A percentile compares a stretch with the other conserved stretches of the same genome.
Conservation (phyloP, 192 early-diverging fungal genomes). For the Backusella psychrophila region DNA sequence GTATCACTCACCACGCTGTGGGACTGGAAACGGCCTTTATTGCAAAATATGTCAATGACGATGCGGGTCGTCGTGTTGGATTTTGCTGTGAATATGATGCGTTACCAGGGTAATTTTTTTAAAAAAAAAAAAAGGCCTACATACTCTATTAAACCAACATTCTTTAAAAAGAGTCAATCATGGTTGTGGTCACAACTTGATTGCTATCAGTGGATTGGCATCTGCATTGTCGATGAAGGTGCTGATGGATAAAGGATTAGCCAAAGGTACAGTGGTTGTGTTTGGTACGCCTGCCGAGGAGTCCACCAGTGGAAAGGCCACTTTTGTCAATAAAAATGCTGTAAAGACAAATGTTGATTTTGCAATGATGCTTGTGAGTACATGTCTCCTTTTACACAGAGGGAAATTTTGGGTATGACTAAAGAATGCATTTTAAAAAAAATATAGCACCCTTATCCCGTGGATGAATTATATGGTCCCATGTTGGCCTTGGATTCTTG, state of each 20-base stretch:
- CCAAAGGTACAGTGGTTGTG: conserved; percentile 51
- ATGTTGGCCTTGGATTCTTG: conserved; percentile 39
- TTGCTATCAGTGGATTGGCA: conserved; percentile 60
- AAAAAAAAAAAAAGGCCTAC: too few species aligned
- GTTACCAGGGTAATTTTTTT: conserved; percentile 53
- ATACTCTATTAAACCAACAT: too few species aligned
- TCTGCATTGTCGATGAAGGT: conserved; percentile 46
- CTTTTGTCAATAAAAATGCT: conserved; percentile 60
- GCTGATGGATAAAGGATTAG: conserved; percentile 37
- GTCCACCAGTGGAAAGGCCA: conserved; percentile 68
- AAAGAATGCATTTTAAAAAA: neutral
- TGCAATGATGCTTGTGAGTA: conserved; percentile 65
- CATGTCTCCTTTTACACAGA: neutral
- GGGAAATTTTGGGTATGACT: neutral
- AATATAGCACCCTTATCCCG: conserved; percentile 31
- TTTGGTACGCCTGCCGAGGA: conserved; percentile 73
- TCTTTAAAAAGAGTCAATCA: conserved; percentile 40
- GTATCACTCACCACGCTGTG: conserved; percentile 53
- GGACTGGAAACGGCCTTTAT: conserved; percentile 74
- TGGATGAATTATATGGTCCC: conserved; percentile 32
- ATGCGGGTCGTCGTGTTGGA: conserved; percentile 40
- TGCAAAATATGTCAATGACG: conserved; percentile 56
- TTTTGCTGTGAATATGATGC: conserved; percentile 66
- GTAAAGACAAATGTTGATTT: conserved; percentile 62
- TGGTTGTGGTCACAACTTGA: conserved; percentile 67